phyloP scores from a whole-genome alignment of 768 basidiomycete genomes.

The Plicaturopsis crispa region DNA sequence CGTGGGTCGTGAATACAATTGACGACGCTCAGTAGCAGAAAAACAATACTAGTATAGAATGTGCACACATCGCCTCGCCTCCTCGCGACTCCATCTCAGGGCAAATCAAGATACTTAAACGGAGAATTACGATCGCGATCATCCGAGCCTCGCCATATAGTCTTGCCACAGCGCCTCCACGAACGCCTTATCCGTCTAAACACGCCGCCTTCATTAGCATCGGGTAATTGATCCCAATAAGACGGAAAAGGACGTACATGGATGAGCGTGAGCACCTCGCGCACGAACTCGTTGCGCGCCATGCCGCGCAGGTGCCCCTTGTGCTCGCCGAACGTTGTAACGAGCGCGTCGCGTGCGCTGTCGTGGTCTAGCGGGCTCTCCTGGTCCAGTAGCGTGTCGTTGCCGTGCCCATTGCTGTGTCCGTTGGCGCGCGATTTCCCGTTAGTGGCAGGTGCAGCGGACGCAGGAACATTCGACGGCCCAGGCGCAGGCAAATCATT shows the following conservation, averaged over 20 bases:
- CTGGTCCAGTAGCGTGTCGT: conserved; percentile 5
- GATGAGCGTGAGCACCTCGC: conserved; percentile 52
- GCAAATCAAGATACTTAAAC: too few relatives aligned
- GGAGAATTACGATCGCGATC: too few relatives aligned
- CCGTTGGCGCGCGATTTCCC: conserved; percentile 2
- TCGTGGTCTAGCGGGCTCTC: conserved; percentile 12
- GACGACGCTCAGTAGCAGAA: too few relatives aligned
- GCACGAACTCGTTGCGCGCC: conserved; percentile 51
- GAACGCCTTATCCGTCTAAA: conserved; percentile 57
- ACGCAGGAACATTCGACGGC: not conserved
- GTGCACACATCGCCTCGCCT: too few relatives aligned
- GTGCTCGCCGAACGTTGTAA: conserved; percentile 15
- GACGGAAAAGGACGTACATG: conserved; percentile 35
- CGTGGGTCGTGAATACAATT: too few relatives aligned
- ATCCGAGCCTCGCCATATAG: conserved; percentile 24
- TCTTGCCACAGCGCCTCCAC: conserved; percentile 55
- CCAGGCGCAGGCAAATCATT: conserved; percentile 7
- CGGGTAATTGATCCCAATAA: not conserved
- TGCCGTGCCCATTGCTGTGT: conserved; percentile 7
- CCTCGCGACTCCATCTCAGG: too few relatives aligned
- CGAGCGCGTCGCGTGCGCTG: conserved; percentile 14
- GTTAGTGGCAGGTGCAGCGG: not conserved
- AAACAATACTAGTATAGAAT: too few relatives aligned
- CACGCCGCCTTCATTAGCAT: conserved; percentile 4
- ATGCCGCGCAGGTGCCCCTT: conserved; percentile 16